phyloP scores from a whole-genome alignment of 345 rosid species.

The Salix suchowensis region DNA sequence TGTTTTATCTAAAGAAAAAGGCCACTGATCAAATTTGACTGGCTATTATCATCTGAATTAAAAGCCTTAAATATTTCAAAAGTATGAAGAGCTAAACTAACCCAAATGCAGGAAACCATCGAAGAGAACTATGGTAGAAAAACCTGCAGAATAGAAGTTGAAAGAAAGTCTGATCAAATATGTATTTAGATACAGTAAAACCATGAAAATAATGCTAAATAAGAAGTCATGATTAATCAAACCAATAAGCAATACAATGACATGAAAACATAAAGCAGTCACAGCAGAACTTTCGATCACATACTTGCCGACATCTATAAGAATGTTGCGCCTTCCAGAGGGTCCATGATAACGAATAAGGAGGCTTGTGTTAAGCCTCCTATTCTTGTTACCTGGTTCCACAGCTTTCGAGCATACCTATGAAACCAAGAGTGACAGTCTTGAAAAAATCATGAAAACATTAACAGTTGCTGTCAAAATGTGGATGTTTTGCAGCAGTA shows the following conservation, averaged over 20 bases:
- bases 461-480: background rate
- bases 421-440: slow-evolving; percentile 11
- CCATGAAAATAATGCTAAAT: background rate
- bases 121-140: slow-evolving; percentile 90
- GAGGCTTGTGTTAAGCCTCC: slow-evolving; percentile 72
- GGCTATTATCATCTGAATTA: too few relatives aligned
- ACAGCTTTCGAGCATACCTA: slow-evolving; percentile 81
- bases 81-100: slow-evolving; percentile 33
- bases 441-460: slow-evolving; percentile 1
- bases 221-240: background rate
- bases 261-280: background rate
- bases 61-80: background rate
- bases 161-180: background rate
- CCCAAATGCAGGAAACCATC: slow-evolving; percentile 82
- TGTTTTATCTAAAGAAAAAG: background rate
- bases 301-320: slow-evolving; percentile 92
- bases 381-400: slow-evolving; percentile 69
- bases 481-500: slow-evolving; percentile 24
- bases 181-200: background rate
- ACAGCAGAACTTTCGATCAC: slow-evolving; percentile 27
- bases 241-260: background rate
- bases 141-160: slow-evolving; percentile 47
- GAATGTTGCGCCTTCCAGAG: slow-evolving; percentile 48
- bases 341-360: slow-evolving; percentile 58
- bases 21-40: too few relatives aligned